phyloP scores from a whole-genome alignment of 805 yeast species.

The Maudiozyma turicensis region DNA sequence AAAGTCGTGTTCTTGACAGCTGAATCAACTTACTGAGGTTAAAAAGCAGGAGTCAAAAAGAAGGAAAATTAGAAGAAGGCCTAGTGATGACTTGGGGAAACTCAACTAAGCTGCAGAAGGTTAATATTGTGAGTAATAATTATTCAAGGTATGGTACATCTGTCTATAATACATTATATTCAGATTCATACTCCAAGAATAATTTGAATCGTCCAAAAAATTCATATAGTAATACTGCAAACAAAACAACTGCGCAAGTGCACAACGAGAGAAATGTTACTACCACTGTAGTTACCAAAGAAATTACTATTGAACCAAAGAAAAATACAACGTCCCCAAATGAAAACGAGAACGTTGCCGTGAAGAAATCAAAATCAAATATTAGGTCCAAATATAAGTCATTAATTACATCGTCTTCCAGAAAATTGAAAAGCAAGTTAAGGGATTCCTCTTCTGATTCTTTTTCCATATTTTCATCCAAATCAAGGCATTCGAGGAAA shows the following conservation, averaged over 20 bases:
- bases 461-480: slow-evolving; percentile 24
- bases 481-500: slow-evolving; percentile 4
- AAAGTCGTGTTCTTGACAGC: background rate
- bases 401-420: slow-evolving; percentile 17
- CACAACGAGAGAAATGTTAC: background rate
- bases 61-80: background rate
- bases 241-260: background rate
- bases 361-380: slow-evolving; percentile 7
- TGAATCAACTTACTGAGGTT: background rate
- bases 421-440: slow-evolving; percentile 24
- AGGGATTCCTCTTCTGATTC: slow-evolving; percentile 24
- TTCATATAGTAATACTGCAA: background rate
- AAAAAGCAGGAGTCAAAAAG: background rate
- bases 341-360: background rate
- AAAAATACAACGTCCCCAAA: background rate
- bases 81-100: background rate
- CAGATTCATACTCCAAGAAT: background rate
- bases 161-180: slow-evolving; percentile 10
- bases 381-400: slow-evolving; percentile 20
- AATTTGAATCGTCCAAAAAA: background rate
- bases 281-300: background rate
- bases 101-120: slow-evolving; percentile 5
- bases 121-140: slow-evolving; percentile 30
- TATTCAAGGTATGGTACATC: slow-evolving; percentile 34
- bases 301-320: background rate